Evolutionary conservation across 768 basidiomycete species (phyloP).

Genomic region (Leccinum fibrillosum): DNA sequence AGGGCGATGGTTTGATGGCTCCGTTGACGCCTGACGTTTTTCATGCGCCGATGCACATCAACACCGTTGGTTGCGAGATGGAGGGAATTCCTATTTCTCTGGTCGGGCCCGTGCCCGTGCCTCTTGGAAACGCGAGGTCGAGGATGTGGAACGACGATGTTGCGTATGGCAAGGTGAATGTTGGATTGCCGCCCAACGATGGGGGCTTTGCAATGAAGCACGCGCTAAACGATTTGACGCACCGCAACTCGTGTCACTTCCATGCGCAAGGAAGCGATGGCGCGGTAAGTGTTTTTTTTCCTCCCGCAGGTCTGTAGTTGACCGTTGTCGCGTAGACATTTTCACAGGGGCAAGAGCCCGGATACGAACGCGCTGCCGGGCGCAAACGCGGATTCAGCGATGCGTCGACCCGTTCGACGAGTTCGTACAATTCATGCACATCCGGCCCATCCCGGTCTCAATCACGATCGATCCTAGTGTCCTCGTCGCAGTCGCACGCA

Average conservation of each 20-base stretch:
- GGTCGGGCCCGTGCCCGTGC: conserved; percentile 7
- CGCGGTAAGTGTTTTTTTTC: conserved; percentile 4
- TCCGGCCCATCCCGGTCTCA: conserved; percentile 21
- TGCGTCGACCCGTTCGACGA: conserved; percentile 14
- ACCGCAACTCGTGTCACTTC: not conserved
- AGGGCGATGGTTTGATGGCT: not conserved
- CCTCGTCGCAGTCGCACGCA: conserved; percentile 16
- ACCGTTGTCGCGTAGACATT: not conserved
- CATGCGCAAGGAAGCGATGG: not conserved
- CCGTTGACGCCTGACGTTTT: not conserved
- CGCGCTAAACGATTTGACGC: not conserved
- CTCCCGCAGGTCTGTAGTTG: not conserved
- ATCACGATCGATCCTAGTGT: conserved; percentile 14
- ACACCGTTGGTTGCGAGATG: not conserved
- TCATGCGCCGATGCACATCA: not conserved
- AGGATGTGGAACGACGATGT: not conserved
- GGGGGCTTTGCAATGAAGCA: not conserved
- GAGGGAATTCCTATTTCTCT: conserved; percentile 4
- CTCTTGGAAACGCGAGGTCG: not conserved
- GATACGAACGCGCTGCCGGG: not conserved
- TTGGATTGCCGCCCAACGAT: not conserved
- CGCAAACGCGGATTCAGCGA: conserved; percentile 19
- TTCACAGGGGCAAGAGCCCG: conserved; percentile 1
- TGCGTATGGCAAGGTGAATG: conserved; percentile 1
- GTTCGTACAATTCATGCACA: conserved; percentile 19